Evolutionary conservation across 805 yeast species (phyloP), one percentile per base, ranked within the genome.

Genomic region (Wickerhamomyces tratensis): DNA sequence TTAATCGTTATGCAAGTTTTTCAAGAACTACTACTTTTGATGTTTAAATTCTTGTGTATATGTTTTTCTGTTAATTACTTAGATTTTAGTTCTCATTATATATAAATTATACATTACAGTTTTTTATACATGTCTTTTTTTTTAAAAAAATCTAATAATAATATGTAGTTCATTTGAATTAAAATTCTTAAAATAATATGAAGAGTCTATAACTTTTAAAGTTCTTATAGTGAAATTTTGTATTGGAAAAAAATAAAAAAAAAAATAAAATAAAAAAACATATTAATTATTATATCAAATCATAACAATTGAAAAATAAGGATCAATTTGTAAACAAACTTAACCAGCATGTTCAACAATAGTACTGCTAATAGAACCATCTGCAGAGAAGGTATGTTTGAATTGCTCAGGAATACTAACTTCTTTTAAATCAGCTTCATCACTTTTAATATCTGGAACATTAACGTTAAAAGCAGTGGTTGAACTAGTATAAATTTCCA

Each of bases 351-450:
- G 95, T 60, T 84, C 93, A 39, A 86, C 95, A 49, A 88, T 82
- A 38, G 74, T 71, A 50, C 86, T 77, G 33, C 71, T 68, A 46
- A 89, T 62, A 55, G 75, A 74, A 29, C 91, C 93, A 42, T 59
- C 56, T 38, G 64, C 61, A 42, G 64, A 68, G 47, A 86, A 68
- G 14, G 75, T 69, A 63, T 87, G 96, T 57, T 77, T 76, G 63
- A 93, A 74, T 67, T 93, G 98, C 64, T 93, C 99, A 8, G 98
- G 96, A 36, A 85, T 76, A 8, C 96, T 80, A 42, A 78, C 66
- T 63, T 93, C 99, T 42, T 70, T 75, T 63, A 74, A 80, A 59
- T 91, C 96, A 38, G 68, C 83, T 38, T 71, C 31, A 29, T 2
- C 4, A 29, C 31, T 29, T 25, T 72, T 81, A 13, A 69, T 76